These are phyloP conservation scores for Nemania abortiva DNA, from an alignment of 2,329 filamentous ascomycete genomes.

Conservation along the genomic window DNA sequence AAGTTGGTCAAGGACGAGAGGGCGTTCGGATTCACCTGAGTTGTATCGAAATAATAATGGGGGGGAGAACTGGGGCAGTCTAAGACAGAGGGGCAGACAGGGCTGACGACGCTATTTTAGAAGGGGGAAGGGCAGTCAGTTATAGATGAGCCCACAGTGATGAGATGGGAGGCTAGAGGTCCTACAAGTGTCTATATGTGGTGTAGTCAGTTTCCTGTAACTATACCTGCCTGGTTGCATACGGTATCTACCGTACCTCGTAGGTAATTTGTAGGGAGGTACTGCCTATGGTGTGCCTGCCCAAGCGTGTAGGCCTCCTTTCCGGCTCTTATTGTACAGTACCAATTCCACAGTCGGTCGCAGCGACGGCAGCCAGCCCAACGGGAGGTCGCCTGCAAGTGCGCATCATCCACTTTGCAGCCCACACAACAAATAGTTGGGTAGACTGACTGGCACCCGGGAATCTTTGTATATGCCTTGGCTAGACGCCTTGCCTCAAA, in stretches of 20 bases:
- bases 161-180: slow-evolving; percentile 3
- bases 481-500: slow-evolving; percentile 11
- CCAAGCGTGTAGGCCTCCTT: slow-evolving; percentile 5
- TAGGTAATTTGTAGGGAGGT: too few relatives aligned
- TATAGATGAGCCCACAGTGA: slow-evolving; percentile 5
- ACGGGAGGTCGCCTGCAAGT: not conserved
- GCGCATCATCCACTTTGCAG: too few relatives aligned
- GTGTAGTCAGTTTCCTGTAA: too few relatives aligned
- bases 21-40: slow-evolving; percentile 29
- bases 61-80: slow-evolving; percentile 8
- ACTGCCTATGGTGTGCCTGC: too few relatives aligned
- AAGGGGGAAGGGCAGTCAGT: slow-evolving; percentile 15
- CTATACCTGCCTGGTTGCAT: too few relatives aligned
- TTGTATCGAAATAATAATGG: slow-evolving; percentile 30
- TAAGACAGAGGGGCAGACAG: slow-evolving; percentile 21
- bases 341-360: too few relatives aligned
- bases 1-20: slow-evolving; percentile 24
- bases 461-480: not conserved
- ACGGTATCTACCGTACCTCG: too few relatives aligned
- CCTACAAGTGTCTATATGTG: too few relatives aligned
- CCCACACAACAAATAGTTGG: not conserved
- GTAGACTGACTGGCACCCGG: not conserved
- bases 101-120: slow-evolving; percentile 37
- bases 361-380: too few relatives aligned
- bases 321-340: slow-evolving; percentile 7